A percentile compares a stretch with the other conserved stretches of the same genome.
phyloP scores from a whole-genome alignment of 2,329 filamentous ascomycete genomes.

The Talaromyces marneffei region DNA sequence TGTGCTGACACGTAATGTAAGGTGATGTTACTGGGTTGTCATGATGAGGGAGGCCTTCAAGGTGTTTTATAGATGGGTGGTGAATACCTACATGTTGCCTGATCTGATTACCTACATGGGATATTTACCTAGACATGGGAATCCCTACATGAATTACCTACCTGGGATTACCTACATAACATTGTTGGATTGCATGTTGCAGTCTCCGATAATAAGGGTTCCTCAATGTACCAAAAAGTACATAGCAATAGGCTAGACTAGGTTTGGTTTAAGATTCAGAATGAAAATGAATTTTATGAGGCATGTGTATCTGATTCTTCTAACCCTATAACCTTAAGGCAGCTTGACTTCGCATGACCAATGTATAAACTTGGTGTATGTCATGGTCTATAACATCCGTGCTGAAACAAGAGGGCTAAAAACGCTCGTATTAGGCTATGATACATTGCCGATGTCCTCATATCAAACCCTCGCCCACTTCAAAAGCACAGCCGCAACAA shows the following conservation, averaged over 20 bases:
- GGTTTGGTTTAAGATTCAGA: no score
- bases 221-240: no score
- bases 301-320: no score
- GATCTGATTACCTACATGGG: not conserved
- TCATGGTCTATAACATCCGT: no score
- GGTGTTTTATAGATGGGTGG: not conserved
- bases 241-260: no score
- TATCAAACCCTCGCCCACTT: constrained; percentile 21
- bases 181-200: not conserved
- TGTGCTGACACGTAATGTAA: not conserved
- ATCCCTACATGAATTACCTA: not conserved
- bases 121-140: not conserved
- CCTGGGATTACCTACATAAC: not conserved
- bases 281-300: no score
- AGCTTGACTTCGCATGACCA: no score
- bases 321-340: no score
- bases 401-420: no score
- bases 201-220: not conserved
- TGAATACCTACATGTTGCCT: constrained; percentile 1
- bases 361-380: no score
- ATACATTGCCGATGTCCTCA: no score
- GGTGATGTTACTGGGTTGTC: not conserved
- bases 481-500: constrained; percentile 40
- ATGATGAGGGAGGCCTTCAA: not conserved
- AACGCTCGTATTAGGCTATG: no score